Evolutionary conservation across 129 eudicot genomes (phyloP), one percentile per base, ranked within the genome.

Genomic region (Escallonia rubra): DNA sequence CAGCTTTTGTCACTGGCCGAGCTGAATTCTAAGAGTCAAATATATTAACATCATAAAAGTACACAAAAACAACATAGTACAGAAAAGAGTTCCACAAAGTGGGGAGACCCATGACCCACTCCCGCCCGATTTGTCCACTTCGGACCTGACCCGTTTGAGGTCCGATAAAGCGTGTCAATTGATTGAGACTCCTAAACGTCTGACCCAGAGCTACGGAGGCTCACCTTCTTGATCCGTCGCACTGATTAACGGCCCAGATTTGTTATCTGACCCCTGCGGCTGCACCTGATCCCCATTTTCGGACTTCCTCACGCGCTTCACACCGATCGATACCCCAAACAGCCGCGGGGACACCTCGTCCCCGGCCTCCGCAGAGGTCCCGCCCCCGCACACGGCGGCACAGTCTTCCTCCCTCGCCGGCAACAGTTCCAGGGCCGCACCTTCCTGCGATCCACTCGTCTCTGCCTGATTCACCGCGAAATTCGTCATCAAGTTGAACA

Each of bases 241-340:
- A 9, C 48, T 15, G 41, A 10, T 70, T 45, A 47, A 72, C 63
- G 75, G 75, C 69, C 63, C 71, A 1, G 66, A 69, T 69, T 67
- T 68, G 14, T 23, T 39, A 46, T 53, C 64, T 5, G 67, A 43
- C 61, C 75, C 77, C 14, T 72, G 77, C 60, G 4, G 64, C 48
- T 38, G 63, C 60, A 44, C 61, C n/a, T 59, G 76, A 44, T 46
- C 69, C 39, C 64, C 67, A 6, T 66, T 79, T 7, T 56, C 71
- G 38, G 52, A 70, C 15, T 57, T 68, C 69, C 75, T 77, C 70
- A 68, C 71, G 47, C 88, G 87, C 80, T 85, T 85, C 23, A 55
- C 76, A 7, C 85, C 85, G 11, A 85, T 67, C 0, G 91, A 70
- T 2, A 85, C 87, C 7, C 91, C 91, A 59, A 85, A 85, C 69